Base-by-base conservation (phyloP, 2,329 filamentous ascomycete genomes). In the Pyrenochaeta sp. region DNA sequence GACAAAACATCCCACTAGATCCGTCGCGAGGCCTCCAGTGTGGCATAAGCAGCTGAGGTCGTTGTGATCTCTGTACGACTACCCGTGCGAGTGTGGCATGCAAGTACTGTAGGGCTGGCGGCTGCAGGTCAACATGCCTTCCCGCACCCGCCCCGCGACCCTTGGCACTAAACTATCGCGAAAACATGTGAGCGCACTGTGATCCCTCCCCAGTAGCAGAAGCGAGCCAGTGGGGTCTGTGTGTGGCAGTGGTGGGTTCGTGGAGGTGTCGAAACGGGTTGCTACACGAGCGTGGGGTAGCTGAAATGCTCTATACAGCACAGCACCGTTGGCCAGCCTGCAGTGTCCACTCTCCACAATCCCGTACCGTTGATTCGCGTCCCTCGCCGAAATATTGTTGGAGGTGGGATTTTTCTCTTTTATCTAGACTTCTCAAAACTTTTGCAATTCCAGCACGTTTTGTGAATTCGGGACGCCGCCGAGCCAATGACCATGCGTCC, bases 221-320 rank as follows among this genome's bases (percentile, higher is more conserved):
- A 57, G 60, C 51, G 44, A 59, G 59, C 56, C 49, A 56, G 66
- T 71, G 67, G 66, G 67, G 59, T 58, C 43, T 22, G 28, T 24
- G 49, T 43, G 42, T 61, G 52, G 53, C 45, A 42, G 51, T 54
- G 52, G 60, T 61, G 64, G 62, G 52, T 49, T 64, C 56, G 59
- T 64, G 60, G 66, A 64, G 61, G 57, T 57, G 45, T 56, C 58
- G 43, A 57, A 9, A 12, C 37, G 40, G 50, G 46, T 19, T 28
- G 51, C 13, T 45, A 36, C 59, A 54, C 48, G 24, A 55, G 61
- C 68, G 71, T 72, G 71, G 69, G 69, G 69, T 49, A 50, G 43
- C 53, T 56, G 25, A 46, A 44, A 44, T 51, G 53, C 51, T 43
- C 43, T 15, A 15, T 9, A 42, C 51, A 40, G 37, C 45, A 39